A percentile compares a stretch with the other conserved stretches of the same genome.
These are phyloP conservation scores for Clonostachys chloroleuca DNA, from an alignment of 2,329 filamentous ascomycete species.

Conservation along the genomic window DNA sequence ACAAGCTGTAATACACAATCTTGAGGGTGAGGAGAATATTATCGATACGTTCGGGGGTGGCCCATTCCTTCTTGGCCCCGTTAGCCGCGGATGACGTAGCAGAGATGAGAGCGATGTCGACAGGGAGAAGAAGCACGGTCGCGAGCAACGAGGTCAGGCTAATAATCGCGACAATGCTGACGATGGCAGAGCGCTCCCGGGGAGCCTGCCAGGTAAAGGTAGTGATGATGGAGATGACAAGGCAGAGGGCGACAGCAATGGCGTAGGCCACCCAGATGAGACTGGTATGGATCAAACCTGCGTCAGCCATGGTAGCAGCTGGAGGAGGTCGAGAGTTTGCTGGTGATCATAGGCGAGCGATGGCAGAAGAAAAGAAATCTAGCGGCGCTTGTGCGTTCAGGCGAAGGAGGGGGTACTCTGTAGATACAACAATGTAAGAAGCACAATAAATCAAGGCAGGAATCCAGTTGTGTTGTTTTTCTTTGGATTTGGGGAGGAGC, in stretches of 20 bases:
- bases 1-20: slow-evolving; percentile 88
- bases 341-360: background rate
- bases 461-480: background rate
- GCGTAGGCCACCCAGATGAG: slow-evolving; percentile 95
- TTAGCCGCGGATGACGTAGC: slow-evolving; percentile 73
- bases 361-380: too few species aligned
- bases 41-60: slow-evolving; percentile 74
- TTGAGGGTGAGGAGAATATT: slow-evolving; percentile 77
- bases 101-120: slow-evolving; percentile 92
- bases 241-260: slow-evolving; percentile 71
- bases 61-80: slow-evolving; percentile 92
- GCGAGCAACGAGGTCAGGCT: slow-evolving; percentile 85
- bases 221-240: slow-evolving; percentile 76
- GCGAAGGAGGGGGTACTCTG: background rate
- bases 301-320: slow-evolving; percentile 28
- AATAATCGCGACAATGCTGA: slow-evolving; percentile 81
- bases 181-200: slow-evolving; percentile 75
- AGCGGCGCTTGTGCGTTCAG: background rate
- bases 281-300: slow-evolving; percentile 73
- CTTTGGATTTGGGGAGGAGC: background rate
- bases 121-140: slow-evolving; percentile 86
- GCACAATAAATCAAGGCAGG: background rate
- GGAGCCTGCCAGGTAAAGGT: slow-evolving; percentile 90
- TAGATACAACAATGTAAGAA: background rate
- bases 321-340: background rate